Percentiles rank a stretch among this genome's conserved stretches.
Evolutionary conservation across 2,329 filamentous ascomycete species (phyloP).

Genomic region (Scopulariopsis brevicaulis): DNA sequence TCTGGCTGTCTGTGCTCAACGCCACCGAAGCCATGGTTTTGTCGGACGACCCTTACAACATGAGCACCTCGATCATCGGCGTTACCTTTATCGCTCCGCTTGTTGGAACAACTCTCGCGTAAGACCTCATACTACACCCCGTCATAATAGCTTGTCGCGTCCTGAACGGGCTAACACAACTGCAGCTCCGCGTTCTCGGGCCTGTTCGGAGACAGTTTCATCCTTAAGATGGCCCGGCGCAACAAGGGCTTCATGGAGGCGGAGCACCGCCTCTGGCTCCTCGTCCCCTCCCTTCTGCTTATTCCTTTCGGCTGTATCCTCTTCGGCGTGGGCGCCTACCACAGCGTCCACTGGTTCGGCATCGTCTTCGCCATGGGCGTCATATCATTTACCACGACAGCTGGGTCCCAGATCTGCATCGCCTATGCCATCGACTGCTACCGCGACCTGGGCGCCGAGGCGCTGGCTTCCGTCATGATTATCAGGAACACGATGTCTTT

Average conservation of each 20-base stretch:
- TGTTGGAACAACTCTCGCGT: conserved; percentile 7
- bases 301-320: conserved; percentile 27
- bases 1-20: conserved; percentile 23
- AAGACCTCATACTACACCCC: not conserved
- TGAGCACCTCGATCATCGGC: conserved; percentile 16
- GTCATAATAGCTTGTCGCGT: too few species aligned
- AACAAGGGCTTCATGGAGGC: conserved; percentile 21
- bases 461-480: conserved; percentile 18
- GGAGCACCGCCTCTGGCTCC: conserved; percentile 20
- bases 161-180: not conserved
- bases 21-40: conserved; percentile 19
- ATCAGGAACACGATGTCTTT: conserved; percentile 14
- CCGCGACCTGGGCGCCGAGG: conserved; percentile 19
- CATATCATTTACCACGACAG: conserved; percentile 14
- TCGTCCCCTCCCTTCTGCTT: conserved; percentile 25
- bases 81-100: conserved; percentile 17
- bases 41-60: conserved; percentile 20
- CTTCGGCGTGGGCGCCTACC: conserved; percentile 32
- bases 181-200: conserved; percentile 15
- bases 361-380: conserved; percentile 19
- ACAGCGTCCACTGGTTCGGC: conserved; percentile 19
- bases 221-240: conserved; percentile 17
- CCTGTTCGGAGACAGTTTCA: conserved; percentile 17
- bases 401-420: conserved; percentile 14
- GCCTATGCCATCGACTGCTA: conserved; percentile 21